Evolutionary conservation across 495 filamentous ascomycete species (phyloP), one percentile per base, ranked within the genome.

Genomic region (Penicillium argentinense): DNA sequence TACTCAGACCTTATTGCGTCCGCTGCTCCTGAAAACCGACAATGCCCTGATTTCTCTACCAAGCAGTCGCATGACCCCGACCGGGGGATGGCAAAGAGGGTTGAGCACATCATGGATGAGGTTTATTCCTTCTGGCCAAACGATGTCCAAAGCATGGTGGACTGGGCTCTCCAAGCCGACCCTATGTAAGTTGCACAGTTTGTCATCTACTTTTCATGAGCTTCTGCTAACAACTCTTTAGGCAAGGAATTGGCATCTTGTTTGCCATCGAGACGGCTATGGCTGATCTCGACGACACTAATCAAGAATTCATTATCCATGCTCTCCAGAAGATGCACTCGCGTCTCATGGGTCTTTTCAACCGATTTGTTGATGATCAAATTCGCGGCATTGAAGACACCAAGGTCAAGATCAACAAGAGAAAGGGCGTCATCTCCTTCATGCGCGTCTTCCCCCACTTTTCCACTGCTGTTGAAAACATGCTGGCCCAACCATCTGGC

Each of bases 371-470:
- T 19, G 93, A 97, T 61, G 89, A 96, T 49, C 92, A 97, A 57
- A 85, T 97, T 32, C 87, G 88, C 19, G 91, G 89, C 21, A 96
- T 97, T 50, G 92, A 97, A 66, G 92, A 97, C 45, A 97, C 91
- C n/a, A 97, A 96, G 67, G 92, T 97, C 56, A 96, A 96, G 68
- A 88, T 96, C 68, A 97, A 96, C 73, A 97, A 97, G 74, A 84
- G 92, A 47, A 96, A 95, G 68, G 92, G 92, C 11, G 89, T 97
- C 51, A 96, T 96, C 56, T 83, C 81, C 7, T 97, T 97, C 65
- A 90, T 97, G 71, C 84, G 89, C 37, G 86, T 89, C 28, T 97
- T 97, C 74, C 92, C 92, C 0, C 76, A 87, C 51, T 96, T 96
- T 69, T 84, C 82, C 11, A 64, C 78, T 2, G 83, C 87, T 1